Evolutionary conservation across 306 rosid species (phyloP), one percentile per base, ranked within the genome.

Genomic region (Bauhinia variegata): DNA sequence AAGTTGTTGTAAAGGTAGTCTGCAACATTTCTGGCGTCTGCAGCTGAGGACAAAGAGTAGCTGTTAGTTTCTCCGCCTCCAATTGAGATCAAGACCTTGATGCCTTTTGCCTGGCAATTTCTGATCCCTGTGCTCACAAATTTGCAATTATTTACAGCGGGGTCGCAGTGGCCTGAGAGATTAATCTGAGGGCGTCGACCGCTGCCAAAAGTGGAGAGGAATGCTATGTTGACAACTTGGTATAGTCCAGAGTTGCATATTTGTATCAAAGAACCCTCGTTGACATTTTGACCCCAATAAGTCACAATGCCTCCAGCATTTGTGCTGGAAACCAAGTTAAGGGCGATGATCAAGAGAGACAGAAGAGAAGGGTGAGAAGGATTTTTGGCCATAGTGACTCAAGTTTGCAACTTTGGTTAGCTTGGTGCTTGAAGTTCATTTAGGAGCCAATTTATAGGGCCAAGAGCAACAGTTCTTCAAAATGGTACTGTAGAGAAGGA

Each of bases 41-140:
- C 81, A 2, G 60, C 11, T 9, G 92, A 86, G 12, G 91, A 53
- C 6, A 86, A 59, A n/a, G 92, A 75, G 78, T 84, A 88, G 32
- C 61, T 80, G 11, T 63, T 60, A 0, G n/a, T n/a, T n/a, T 16
- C 1, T 4, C 74, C 87, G 3, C 91, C 91, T 30, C 91, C 91
- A 0, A 88, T 76, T 8, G 89, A 83, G 44, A 88, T 80, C 11
- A 86, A 11, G n/a, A 83, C 67, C 62, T 81, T 77, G 63, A 88
- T 68, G 14, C 91, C 85, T 49, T 12, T 76, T 53, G 63, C 67
- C 23, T 86, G 96, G 36, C 87, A 86, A 44, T 39, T 46, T 13
- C 71, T 78, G 5, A 86, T 78, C 23, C 60, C 78, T 5, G 2
- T 14, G 63, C 87, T 78, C 32, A 83, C n/a, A 1, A 11, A 5